Evolutionary conservation across 1,284 basidiomycete species (phyloP).

Genomic region (Ustilago esculenta): DNA sequence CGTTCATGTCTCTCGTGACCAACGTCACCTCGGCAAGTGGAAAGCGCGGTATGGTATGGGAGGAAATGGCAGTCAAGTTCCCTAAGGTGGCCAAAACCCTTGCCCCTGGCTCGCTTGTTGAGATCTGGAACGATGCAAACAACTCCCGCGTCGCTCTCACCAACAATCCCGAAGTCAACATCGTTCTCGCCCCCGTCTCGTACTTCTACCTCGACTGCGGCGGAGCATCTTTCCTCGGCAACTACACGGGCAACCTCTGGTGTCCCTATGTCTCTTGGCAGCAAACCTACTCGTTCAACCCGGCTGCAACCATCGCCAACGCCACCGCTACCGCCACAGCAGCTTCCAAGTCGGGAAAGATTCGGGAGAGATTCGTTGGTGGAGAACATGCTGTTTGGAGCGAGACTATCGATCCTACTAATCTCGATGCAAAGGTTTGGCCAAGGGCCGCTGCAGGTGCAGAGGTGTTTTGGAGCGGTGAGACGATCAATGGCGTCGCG

Average conservation of each 20-base stretch:
- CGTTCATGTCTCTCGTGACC: conserved; percentile 74
- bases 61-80: conserved; percentile 69
- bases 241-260: conserved; percentile 73
- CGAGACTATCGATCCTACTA: conserved; percentile 77
- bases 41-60: conserved; percentile 78
- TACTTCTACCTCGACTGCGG: conserved; percentile 80
- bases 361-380: conserved; percentile 73
- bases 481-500: conserved; percentile 51
- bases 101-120: conserved; percentile 75
- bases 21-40: conserved; percentile 69
- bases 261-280: conserved; percentile 30
- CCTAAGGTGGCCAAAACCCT: conserved; percentile 69
- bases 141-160: conserved; percentile 74
- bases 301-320: conserved; percentile 62
- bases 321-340: conserved; percentile 3
- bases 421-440: conserved; percentile 78
- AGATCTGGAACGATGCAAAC: conserved; percentile 77
- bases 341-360: background rate
- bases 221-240: conserved; percentile 80
- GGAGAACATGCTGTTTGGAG: conserved; percentile 80
- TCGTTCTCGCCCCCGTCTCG: conserved; percentile 71
- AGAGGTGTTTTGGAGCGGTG: conserved; percentile 84
- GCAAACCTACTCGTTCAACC: conserved; percentile 78
- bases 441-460: conserved; percentile 81
- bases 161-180: conserved; percentile 75